Base-by-base conservation (phyloP, 1,139 yeast genomes). In the Hyphopichia buzzinii region DNA sequence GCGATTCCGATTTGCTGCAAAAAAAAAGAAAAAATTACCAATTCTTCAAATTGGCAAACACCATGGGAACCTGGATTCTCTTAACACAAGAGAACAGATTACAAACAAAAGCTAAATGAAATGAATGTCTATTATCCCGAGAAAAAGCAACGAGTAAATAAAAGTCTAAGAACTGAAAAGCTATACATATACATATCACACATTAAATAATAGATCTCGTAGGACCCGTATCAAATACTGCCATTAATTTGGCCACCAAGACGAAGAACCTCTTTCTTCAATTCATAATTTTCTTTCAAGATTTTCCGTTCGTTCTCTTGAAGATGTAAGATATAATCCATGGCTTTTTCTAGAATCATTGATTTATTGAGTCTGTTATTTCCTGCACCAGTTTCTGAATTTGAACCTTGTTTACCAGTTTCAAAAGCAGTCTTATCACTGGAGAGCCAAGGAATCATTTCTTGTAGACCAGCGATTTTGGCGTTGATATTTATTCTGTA, bases 401-500 rank as follows among this genome's bases (percentile, higher is more conserved):
- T 40, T n/a, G 34, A 37, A 4, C 42, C 50, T 8, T 42, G 44
- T 32, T 52, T 54, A 12, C 72, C 72, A 8, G 77, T 72, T 47
- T 72, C 79, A 49, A 79, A 79, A 0, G 83, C 81, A 2, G 81
- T 73, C 45, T 72, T 73, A 39, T 77, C 84, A 30, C 64, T 58
- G 3, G 81, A 74, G 39, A 79, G 75, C 74, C 81, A 76, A 11
- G 87, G 87, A 21, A 82, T 81, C 15, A 81, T 64, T 46, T 75
- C 74, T 50, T 79, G 85, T 37, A 81, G 58, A 16, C 79, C 79
- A 8, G 84, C 84, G 40, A 83, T 82, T 56, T 81, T 82, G 14
- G 84, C 79, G 55, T 82, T 83, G 50, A 83, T 82, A 54, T 81
- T 83, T 40, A 81, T 81, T 54, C 90, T 65, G 57, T 83, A 83